Conservation (phyloP, 768 basidiomycete genomes). For the Boletus eberwhitei region DNA sequence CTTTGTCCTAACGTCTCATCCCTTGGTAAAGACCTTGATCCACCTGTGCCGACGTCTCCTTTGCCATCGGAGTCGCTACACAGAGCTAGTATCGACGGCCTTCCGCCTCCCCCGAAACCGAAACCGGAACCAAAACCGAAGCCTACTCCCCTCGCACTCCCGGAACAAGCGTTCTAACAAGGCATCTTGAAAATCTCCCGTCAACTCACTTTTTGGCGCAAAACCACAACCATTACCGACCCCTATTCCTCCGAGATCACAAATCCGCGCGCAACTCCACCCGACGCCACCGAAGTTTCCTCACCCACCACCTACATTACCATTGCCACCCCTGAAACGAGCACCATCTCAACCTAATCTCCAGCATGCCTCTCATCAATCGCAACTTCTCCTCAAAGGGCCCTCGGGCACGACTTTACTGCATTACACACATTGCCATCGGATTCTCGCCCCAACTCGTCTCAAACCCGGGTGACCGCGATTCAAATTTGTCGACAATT, state of each 20-base stretch:
- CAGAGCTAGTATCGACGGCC: conserved; percentile 12
- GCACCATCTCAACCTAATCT: conserved; percentile 13
- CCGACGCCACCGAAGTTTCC: conserved; percentile 23
- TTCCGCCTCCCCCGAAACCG: conserved; percentile 23
- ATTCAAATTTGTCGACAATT: conserved; percentile 36
- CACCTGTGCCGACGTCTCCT: background rate
- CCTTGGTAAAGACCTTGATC: conserved; percentile 10
- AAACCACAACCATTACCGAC: conserved; percentile 27
- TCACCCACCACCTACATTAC: conserved; percentile 18
- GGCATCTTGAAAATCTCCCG: conserved; percentile 23
- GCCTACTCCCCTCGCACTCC: conserved; percentile 15
- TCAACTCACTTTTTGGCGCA: conserved; percentile 22
- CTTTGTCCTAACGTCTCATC: conserved; percentile 9
- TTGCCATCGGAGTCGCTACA: conserved; percentile 2
- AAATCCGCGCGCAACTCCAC: conserved; percentile 30
- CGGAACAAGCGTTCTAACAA: conserved; percentile 16
- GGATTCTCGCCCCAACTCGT: conserved; percentile 16
- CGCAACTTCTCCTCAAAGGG: conserved; percentile 7
- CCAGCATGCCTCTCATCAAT: conserved; percentile 1
- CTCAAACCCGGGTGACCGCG: conserved; percentile 26
- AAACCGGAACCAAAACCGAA: conserved; percentile 12
- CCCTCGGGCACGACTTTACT: background rate
- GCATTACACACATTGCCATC: background rate
- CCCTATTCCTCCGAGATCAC: conserved; percentile 25
- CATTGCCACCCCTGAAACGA: conserved; percentile 24